Evolutionary conservation across 2,329 filamentous ascomycete genomes (phyloP), one percentile per base, ranked within the genome.

Genomic region (Claviceps monticola): DNA sequence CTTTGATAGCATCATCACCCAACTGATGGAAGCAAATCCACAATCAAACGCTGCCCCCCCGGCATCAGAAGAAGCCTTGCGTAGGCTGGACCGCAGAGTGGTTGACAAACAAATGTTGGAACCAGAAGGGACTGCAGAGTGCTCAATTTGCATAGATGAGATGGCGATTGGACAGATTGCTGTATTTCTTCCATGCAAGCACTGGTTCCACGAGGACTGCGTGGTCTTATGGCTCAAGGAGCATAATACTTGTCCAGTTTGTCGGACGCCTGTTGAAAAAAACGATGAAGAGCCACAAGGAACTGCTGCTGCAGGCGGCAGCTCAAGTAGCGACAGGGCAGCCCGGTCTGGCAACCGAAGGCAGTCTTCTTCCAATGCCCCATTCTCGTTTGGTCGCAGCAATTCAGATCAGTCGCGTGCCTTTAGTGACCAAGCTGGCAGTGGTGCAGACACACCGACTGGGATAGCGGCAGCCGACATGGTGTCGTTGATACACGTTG

Each of bases 121-220:
- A 1, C 64, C 71, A 0, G 78, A 81, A 51, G 78, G 76, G 6
- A 86, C 84, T 53, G 84, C 82, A 43, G 90, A 96, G 62, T 98
- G 93, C 66, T 90, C 87, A 38, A 95, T 98, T 53, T 98, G 93
- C 68, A 95, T 97, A 72, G 89, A 96, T 51, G 79, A 86, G 29
- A 83, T 94, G 55, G 75, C 79, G 26, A 62, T 86, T 38, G 85
- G 82, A 11, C 82, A 86, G 34, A 81, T 86, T 62, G 87, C 91
- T 5, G 79, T 86, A 0, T 76, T 83, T 46, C 68, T 98, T 49
- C 89, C 89, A 0, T 98, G 93, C 68, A 84, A 81, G 54, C 93
- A 98, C 63, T 95, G 88, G 88, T 97, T 95, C 65, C 91, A 96
- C 62, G 83, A 83, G 53, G 73, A 79, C 26, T 97, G 91, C 60